phyloP scores from a whole-genome alignment of 768 basidiomycete species.

The Pleurotus citrinopileatus region DNA sequence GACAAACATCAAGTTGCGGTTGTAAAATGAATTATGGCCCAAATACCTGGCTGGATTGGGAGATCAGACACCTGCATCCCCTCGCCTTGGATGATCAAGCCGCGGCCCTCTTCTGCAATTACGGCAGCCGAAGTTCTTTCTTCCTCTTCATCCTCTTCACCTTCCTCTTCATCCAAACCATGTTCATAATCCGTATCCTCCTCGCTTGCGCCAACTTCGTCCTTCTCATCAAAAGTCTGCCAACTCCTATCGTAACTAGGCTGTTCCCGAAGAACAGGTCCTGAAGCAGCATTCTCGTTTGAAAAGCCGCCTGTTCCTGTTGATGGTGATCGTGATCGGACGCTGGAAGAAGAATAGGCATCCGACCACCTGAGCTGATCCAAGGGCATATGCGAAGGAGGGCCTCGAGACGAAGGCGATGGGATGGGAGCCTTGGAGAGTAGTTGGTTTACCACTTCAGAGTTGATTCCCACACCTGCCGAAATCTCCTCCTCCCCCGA shows the following conservation, averaged over 20 bases:
- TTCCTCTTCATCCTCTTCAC: slow-evolving; percentile 53
- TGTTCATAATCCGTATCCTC: slow-evolving; percentile 53
- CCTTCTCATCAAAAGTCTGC: slow-evolving; percentile 70
- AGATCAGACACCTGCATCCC: slow-evolving; percentile 58
- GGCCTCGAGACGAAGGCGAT: slow-evolving; percentile 40
- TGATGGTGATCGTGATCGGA: slow-evolving; percentile 72
- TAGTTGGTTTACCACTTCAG: slow-evolving; percentile 64
- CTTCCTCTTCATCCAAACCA: slow-evolving; percentile 39
- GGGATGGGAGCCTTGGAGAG: slow-evolving; percentile 49
- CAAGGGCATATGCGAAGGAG: slow-evolving; percentile 46
- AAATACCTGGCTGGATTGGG: slow-evolving; percentile 71
- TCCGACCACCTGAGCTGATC: slow-evolving; percentile 78
- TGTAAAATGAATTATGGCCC: background rate
- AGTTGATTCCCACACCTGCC: slow-evolving; percentile 56
- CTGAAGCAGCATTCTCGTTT: slow-evolving; percentile 37
- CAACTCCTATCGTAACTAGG: slow-evolving; percentile 77
- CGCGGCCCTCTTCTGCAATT: slow-evolving; percentile 80
- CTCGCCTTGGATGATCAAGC: slow-evolving; percentile 76
- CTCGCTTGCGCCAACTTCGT: slow-evolving; percentile 59
- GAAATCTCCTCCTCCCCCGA: slow-evolving; percentile 56
- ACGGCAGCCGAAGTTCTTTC: slow-evolving; percentile 77
- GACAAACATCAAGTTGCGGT: slow-evolving; percentile 10
- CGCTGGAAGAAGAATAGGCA: slow-evolving; percentile 54
- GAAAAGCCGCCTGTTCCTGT: slow-evolving; percentile 47
- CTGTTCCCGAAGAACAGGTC: slow-evolving; percentile 53